A percentile compares a stretch with the other conserved stretches of the same genome.
These are phyloP conservation scores for Globisporangium middletonii DNA, from an alignment of 352 stramenopile species.

Conservation along the genomic window DNA sequence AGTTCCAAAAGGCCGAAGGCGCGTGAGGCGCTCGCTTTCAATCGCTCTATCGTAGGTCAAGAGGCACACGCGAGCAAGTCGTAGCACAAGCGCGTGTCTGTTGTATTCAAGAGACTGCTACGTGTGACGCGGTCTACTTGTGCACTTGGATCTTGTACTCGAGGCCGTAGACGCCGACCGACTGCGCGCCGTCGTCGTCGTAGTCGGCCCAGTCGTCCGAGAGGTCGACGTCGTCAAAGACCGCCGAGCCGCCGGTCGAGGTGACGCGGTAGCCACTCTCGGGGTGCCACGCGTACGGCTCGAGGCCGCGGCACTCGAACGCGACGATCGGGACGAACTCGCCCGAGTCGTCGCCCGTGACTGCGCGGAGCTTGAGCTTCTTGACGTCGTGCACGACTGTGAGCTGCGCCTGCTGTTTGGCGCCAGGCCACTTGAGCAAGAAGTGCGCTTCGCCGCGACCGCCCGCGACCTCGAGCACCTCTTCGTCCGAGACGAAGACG, in stretches of 20 bases:
- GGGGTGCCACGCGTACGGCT: conserved; percentile 76
- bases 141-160: conserved; percentile 81
- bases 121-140: conserved; percentile 33
- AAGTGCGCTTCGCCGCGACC: conserved; percentile 77
- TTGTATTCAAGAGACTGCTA: conserved; percentile 1
- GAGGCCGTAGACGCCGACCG: conserved; percentile 69
- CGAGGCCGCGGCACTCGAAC: conserved; percentile 83
- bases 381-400: conserved; percentile 84
- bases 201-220: conserved; percentile 85
- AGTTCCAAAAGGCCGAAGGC: conserved; percentile 39
- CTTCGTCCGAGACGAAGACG: conserved; percentile 81
- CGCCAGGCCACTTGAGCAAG: conserved; percentile 79
- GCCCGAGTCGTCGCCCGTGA: conserved; percentile 56
- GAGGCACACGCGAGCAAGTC: too few species aligned
- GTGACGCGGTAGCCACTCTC: conserved; percentile 72
- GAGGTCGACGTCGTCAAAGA: conserved; percentile 80
- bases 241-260: conserved; percentile 42
- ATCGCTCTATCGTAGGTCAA: too few species aligned
- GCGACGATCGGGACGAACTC: conserved; percentile 77
- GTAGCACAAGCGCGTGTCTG: too few species aligned
- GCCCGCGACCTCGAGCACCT: conserved; percentile 64
- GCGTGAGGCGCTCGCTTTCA: conserved; percentile 3
- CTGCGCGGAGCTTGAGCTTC: conserved; percentile 57
- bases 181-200: conserved; percentile 73
- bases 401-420: conserved; percentile 74